Conservation (phyloP, 176 grass and related monocot genomes). For the Olyra latifolia region DNA sequence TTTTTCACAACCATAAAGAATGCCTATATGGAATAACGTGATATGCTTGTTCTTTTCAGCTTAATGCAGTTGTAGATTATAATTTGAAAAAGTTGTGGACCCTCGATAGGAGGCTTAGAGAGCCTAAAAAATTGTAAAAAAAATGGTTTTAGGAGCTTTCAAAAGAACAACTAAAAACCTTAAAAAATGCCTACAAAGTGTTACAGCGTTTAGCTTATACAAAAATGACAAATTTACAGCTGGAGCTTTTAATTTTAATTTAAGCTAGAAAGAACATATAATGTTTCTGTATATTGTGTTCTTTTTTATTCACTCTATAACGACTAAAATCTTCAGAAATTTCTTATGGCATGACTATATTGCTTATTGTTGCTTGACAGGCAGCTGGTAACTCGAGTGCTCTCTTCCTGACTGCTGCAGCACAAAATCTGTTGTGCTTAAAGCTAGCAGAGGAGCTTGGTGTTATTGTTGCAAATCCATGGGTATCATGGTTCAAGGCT, state of each 20-base stretch:
- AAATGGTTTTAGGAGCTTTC: too few relatives aligned
- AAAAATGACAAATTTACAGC: too few relatives aligned
- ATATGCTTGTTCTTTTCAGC: neutral
- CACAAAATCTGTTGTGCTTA: slow-evolving; percentile 91
- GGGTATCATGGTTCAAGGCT: slow-evolving; percentile 82
- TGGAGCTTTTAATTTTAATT: too few relatives aligned
- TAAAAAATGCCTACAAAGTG: too few relatives aligned
- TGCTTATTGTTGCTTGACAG: slow-evolving; percentile 50
- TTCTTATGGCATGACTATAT: neutral
- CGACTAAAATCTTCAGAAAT: neutral
- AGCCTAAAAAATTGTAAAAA: too few relatives aligned
- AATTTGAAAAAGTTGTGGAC: too few relatives aligned
- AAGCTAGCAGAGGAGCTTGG: slow-evolving; percentile 89
- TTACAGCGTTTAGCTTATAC: too few relatives aligned
- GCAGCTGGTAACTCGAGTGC: slow-evolving; percentile 73
- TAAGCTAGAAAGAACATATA: too few relatives aligned
- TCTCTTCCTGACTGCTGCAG: slow-evolving; percentile 83
- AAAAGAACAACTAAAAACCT: too few relatives aligned
- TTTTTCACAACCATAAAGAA: neutral
- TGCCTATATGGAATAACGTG: neutral
- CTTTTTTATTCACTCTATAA: neutral
- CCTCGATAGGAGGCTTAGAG: too few relatives aligned
- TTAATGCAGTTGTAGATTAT: too few relatives aligned
- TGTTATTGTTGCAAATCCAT: slow-evolving; percentile 71
- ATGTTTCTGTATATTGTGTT: neutral